Conservation (phyloP, 495 filamentous ascomycete species). For the Lepidopterella palustris region DNA sequence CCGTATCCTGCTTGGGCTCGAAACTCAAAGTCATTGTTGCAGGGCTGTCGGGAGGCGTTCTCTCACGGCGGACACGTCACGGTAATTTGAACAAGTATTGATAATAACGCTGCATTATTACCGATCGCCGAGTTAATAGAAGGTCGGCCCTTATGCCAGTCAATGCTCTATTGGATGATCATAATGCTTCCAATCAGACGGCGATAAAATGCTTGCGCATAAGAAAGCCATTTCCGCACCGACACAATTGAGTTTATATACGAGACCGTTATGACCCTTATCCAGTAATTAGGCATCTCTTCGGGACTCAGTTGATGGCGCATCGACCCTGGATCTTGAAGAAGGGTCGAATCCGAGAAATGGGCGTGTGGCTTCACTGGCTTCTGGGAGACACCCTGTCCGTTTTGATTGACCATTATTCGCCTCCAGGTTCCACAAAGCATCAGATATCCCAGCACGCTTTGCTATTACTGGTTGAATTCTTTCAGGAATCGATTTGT, state of each 20-base stretch:
- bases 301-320: not conserved
- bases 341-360: not conserved
- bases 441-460: too few species aligned
- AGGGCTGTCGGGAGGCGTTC: not conserved
- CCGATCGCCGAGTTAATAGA: not conserved
- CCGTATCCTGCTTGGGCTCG: not conserved
- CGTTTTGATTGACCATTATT: too few species aligned
- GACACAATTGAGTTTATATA: not conserved
- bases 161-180: not conserved
- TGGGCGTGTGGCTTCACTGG: not conserved
- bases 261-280: not conserved
- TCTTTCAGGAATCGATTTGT: too few species aligned
- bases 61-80: not conserved
- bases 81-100: not conserved
- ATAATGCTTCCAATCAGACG: not conserved
- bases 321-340: not conserved
- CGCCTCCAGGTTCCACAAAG: too few species aligned
- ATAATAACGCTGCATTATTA: not conserved
- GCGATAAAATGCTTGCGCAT: not conserved
- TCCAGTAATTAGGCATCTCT: not conserved
- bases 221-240: not conserved
- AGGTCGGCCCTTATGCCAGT: not conserved
- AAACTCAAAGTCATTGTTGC: not conserved
- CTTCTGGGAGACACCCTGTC: not conserved
- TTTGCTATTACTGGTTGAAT: too few species aligned